phyloP scores from a whole-genome alignment of 306 rosid species.

The Spatholobus suberectus region DNA sequence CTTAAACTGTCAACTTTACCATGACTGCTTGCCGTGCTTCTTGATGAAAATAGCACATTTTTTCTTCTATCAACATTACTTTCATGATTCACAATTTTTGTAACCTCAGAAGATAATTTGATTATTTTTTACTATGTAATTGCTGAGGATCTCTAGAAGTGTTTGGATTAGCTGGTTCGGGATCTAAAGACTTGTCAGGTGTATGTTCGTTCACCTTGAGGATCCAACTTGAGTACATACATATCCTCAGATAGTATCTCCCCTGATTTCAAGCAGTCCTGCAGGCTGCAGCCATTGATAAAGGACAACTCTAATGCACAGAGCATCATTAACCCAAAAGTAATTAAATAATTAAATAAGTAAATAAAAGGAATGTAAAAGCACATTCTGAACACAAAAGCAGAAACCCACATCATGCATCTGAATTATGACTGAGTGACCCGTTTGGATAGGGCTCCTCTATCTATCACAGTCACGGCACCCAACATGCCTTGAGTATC shows the following conservation, averaged over 20 bases:
- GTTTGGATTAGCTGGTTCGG: conserved; percentile 35
- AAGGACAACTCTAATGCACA: conserved; percentile 62
- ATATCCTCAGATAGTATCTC: conserved; percentile 71
- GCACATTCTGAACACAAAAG: conserved; percentile 15
- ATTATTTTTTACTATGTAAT: conserved; percentile 55
- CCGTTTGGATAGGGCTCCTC: too few species aligned
- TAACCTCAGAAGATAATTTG: conserved; percentile 48
- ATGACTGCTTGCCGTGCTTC: conserved; percentile 39
- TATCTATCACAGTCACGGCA: too few species aligned
- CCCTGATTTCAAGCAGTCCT: conserved; percentile 84
- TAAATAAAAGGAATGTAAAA: conserved; percentile 17
- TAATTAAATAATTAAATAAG: neutral
- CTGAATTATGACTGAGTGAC: too few species aligned
- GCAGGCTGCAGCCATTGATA: conserved; percentile 89
- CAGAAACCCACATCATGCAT: conserved; percentile 11
- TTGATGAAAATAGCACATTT: conserved; percentile 18
- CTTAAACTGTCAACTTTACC: conserved; percentile 37
- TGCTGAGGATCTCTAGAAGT: conserved; percentile 45
- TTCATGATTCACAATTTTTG: conserved; percentile 36
- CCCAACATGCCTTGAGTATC: too few species aligned
- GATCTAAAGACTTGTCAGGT: conserved; percentile 38
- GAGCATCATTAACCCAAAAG: conserved; percentile 21
- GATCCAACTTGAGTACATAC: conserved; percentile 57
- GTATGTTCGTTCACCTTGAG: conserved; percentile 46
- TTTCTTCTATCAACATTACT: conserved; percentile 27